Evolutionary conservation across 176 grass and related monocot species (phyloP).

Genomic region (Otatea glauca): DNA sequence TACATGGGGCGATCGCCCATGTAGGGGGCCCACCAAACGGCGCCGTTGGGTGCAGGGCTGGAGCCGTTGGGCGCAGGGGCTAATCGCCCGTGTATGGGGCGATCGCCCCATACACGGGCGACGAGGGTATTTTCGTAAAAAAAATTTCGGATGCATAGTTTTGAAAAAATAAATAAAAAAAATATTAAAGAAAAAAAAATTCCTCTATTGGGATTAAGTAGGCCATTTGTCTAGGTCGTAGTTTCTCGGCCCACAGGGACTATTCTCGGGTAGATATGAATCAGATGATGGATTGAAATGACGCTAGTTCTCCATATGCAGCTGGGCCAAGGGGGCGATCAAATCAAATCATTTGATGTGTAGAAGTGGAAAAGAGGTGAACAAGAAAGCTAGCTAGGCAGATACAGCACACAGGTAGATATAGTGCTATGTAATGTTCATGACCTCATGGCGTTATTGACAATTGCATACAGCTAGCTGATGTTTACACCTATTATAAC

Average conservation of each 20-base stretch:
- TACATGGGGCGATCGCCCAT: too few relatives aligned
- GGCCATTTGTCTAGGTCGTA: background rate
- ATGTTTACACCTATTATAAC: background rate
- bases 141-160: too few relatives aligned
- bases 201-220: background rate
- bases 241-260: background rate
- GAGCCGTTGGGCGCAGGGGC: too few relatives aligned
- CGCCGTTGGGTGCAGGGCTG: too few relatives aligned
- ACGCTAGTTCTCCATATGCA: background rate
- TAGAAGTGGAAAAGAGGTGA: background rate
- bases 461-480: background rate
- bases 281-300: background rate
- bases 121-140: too few relatives aligned
- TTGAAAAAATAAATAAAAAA: too few relatives aligned
- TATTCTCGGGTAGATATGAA: background rate
- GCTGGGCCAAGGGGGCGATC: background rate
- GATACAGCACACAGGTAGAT: background rate
- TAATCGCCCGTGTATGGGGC: too few relatives aligned
- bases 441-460: background rate
- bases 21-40: too few relatives aligned
- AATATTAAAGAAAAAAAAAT: too few relatives aligned
- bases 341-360: background rate
- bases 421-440: background rate
- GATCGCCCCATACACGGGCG: too few relatives aligned
- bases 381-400: background rate